Base-by-base conservation (phyloP, 2,329 filamentous ascomycete species). In the Fusarium metavorans region DNA sequence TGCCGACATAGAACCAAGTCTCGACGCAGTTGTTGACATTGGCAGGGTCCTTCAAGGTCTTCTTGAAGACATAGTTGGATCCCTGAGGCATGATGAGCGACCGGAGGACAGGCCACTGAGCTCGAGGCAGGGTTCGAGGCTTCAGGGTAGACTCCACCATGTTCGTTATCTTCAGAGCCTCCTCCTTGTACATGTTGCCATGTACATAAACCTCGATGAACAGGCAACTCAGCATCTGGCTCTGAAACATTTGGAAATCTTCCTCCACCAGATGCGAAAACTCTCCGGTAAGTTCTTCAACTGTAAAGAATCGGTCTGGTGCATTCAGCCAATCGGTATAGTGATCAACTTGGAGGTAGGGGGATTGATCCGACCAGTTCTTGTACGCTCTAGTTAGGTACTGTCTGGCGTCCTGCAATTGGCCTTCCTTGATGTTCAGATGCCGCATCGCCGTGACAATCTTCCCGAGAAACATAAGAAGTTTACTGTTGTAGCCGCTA, bases 401-500 rank as follows among this genome's bases (percentile, higher is more conserved):
- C 82, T 99, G 96, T 81, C 97, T 97, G 82, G 98, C 91, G 76
- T 98, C 95, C 58, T 93, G 90, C 80, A 98, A 99, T 2, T 97
- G 91, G 66, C 97, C 95, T n/a, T 94, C 89, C 71, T 92, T 93
- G 75, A 98, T 89, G 39, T 95, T 91, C 7, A 98, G 87, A 77
- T 98, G 94, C 59, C 94, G 91, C 88, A 98, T 94, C 11, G 93
- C 95, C 14, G 91, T 85, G 30, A 98, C 86, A 5, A 98, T 94
- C 81, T 98, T 97, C 81, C 98, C 95, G 52, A 99, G 84, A 27
- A 99, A 88, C 1, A 98, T 95, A 0, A 93, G 88, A 79, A 99
- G 91, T 85, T 99, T 99, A 83, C 99, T 96, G 77, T 98, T 98
- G 85, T 98, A 99, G 0, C 97, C 97, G 32, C 91, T 92, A 5